Evolutionary conservation across 495 filamentous ascomycete species (phyloP).

Genomic region (Podospora fimiseda): DNA sequence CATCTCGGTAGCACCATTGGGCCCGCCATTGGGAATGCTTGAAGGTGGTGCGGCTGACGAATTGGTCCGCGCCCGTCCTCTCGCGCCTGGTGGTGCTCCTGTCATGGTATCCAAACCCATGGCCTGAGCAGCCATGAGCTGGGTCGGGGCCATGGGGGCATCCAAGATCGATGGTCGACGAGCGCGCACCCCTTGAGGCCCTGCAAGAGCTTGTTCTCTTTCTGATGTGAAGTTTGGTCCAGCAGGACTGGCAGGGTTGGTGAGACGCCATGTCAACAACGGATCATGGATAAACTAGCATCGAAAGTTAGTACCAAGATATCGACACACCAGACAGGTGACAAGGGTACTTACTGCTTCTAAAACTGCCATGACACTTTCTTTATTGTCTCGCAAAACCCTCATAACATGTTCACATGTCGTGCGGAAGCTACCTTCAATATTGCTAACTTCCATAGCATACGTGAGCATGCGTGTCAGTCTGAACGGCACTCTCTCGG

Average conservation of each 20-base stretch:
- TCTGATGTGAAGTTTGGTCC: slow-evolving; percentile 77
- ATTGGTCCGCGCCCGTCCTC: slow-evolving; percentile 48
- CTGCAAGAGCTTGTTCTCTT: slow-evolving; percentile 46
- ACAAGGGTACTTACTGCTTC: slow-evolving; percentile 70
- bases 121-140: slow-evolving; percentile 40
- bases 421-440: slow-evolving; percentile 94
- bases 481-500: slow-evolving; percentile 94
- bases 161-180: slow-evolving; percentile 69
- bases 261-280: slow-evolving; percentile 92
- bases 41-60: slow-evolving; percentile 31
- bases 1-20: slow-evolving; percentile 34
- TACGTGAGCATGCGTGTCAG: slow-evolving; percentile 98
- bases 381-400: slow-evolving; percentile 91
- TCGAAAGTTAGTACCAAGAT: slow-evolving; percentile 14
- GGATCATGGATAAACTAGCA: slow-evolving; percentile 93
- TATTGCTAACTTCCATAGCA: slow-evolving; percentile 99
- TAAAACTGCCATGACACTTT: slow-evolving; percentile 94
- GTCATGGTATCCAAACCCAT: slow-evolving; percentile 35
- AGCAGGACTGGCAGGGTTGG: slow-evolving; percentile 70
- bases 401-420: slow-evolving; percentile 99
- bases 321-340: neutral
- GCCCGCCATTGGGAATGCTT: slow-evolving; percentile 31
- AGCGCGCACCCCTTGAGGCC: slow-evolving; percentile 33
- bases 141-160: slow-evolving; percentile 47
- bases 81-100: slow-evolving; percentile 47